Evolutionary conservation across 2,329 filamentous ascomycete genomes (phyloP), one percentile per base, ranked within the genome.

Genomic region (Tolypocladium cylindrosporum): DNA sequence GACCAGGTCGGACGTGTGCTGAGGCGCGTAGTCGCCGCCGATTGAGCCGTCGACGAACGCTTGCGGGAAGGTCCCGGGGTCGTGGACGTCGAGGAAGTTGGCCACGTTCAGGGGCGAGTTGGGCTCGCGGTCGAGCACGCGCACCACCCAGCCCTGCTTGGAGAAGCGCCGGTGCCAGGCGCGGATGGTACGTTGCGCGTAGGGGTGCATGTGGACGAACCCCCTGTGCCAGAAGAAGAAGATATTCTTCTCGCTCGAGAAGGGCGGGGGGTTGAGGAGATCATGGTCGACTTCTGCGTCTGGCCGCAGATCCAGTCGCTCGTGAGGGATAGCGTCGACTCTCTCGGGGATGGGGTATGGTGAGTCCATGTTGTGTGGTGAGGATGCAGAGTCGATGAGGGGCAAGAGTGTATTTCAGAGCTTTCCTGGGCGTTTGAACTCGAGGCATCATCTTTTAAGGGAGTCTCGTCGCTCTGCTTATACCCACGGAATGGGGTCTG

Each of bases 191-290:
- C 81, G 79, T 58, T 78, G 69, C 5, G 76, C 72, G 65, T 82
- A 83, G 0, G 73, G 71, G 58, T 81, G 77, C 74, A 84, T 78
- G 34, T 67, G 68, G 3, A 62, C 50, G 62, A 75, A 79, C 36
- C 81, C 81, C 4, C 68, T 69, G 65, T 83, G 74, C 81, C 81
- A 85, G 69, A 82, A 84, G 64, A 82, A 80, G 75, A 80, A 85
- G 34, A 84, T 69, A 54, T 82, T 82, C 65, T 83, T 83, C 52
- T 76, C 73, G 37, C 68, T 66, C 0, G 69, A 65, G 36, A 78
- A 66, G 24, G 75, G 70, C 24, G 61, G 63, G 1, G 74, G 75
- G 55, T 76, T 64, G 1, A 74, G 62, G 37, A 81, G 61, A 13
- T 72, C 71, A 19, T 70, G 57, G 58, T 81, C 78, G 36, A 81